These are phyloP conservation scores for Scedosporium boydii DNA, from an alignment of 2,329 filamentous ascomycete species.

Conservation along the genomic window DNA sequence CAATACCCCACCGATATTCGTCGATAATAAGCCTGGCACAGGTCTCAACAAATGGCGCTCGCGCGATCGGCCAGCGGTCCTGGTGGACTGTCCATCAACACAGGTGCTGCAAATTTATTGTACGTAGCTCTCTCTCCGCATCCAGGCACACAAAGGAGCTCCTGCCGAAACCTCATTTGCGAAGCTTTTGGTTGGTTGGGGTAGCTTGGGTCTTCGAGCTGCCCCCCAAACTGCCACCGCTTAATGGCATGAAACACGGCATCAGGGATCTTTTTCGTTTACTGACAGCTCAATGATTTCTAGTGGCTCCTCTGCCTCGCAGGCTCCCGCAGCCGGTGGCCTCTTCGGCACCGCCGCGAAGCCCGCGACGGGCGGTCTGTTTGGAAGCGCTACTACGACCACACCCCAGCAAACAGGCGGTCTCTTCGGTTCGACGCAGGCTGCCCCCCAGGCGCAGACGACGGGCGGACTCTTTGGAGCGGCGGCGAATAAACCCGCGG, in stretches of 20 bases:
- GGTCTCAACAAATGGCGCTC: constrained; percentile 30
- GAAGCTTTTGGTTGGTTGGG: neutral
- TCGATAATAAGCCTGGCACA: neutral
- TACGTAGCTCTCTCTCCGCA: constrained; percentile 21
- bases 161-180: neutral
- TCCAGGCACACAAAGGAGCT: neutral
- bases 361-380: constrained; percentile 19
- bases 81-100: constrained; percentile 54
- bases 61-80: constrained; percentile 50
- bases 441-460: constrained; percentile 11
- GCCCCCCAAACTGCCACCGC: neutral
- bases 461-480: constrained; percentile 9
- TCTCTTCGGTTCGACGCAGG: neutral
- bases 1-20: neutral
- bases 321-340: constrained; percentile 23
- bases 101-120: constrained; percentile 48
- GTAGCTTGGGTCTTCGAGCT: neutral
- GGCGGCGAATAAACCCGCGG: constrained; percentile 7
- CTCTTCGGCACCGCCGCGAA: constrained; percentile 26
- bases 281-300: neutral
- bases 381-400: constrained; percentile 17
- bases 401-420: constrained; percentile 13
- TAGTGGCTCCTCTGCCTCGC: constrained; percentile 9
- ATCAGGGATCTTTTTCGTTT: neutral
- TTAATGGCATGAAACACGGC: no score